Evolutionary conservation across 2,329 filamentous ascomycete genomes (phyloP).

Genomic region (Paecilomyces formosus): DNA sequence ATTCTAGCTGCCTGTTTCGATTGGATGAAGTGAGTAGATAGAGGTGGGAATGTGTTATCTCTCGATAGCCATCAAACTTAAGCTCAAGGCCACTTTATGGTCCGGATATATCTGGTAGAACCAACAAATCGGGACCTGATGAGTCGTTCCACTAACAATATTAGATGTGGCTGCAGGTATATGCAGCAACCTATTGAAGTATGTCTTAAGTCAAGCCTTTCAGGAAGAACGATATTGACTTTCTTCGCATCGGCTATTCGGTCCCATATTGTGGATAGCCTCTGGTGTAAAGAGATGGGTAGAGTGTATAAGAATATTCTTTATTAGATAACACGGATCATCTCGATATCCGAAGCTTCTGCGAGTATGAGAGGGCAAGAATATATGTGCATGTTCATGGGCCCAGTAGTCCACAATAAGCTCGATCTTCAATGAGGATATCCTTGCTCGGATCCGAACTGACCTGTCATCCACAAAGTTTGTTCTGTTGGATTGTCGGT

Average conservation of each 20-base stretch:
- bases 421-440: too few species aligned
- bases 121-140: neutral
- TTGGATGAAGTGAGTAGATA: neutral
- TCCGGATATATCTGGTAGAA: neutral
- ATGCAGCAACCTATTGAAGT: neutral
- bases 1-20: neutral
- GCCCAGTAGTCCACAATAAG: too few species aligned
- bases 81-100: neutral
- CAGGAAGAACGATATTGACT: neutral
- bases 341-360: too few species aligned
- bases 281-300: neutral
- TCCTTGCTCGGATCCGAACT: neutral
- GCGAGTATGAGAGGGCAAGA: too few species aligned
- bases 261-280: neutral
- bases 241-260: neutral
- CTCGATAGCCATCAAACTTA: neutral
- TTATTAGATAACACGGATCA: too few species aligned
- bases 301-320: too few species aligned
- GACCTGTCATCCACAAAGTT: neutral
- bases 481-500: neutral
- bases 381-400: too few species aligned
- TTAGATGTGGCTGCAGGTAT: neutral
- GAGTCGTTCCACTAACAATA: neutral
- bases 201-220: neutral
- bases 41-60: neutral